phyloP scores from a whole-genome alignment of 2,329 filamentous ascomycete genomes.

The Diaporthe nobilis region DNA sequence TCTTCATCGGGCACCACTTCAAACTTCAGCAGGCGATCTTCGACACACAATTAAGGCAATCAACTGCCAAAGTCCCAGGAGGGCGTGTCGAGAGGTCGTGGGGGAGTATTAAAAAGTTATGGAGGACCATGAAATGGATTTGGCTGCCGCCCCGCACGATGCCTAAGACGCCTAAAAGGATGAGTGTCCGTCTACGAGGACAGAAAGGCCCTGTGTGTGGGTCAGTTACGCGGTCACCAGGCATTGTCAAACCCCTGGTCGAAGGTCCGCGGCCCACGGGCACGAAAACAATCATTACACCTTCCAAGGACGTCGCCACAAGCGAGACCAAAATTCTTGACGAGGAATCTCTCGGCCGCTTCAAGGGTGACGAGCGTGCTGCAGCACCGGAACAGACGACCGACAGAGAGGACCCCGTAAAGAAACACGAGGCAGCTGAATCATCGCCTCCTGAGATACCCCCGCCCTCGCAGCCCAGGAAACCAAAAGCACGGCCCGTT shows the following conservation, averaged over 20 bases:
- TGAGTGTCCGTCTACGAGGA: not conserved
- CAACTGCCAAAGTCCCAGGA: too few relatives aligned
- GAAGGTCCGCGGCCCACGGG: not conserved
- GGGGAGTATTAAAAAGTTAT: not conserved
- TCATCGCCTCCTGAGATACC: not conserved
- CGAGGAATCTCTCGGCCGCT: not conserved
- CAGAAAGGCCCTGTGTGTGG: not conserved
- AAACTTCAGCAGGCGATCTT: not conserved
- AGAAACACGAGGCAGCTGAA: not conserved
- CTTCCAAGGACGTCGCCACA: not conserved
- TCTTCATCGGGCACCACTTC: conserved; percentile 36
- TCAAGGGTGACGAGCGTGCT: not conserved
- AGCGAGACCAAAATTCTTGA: not conserved
- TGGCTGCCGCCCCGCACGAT: not conserved
- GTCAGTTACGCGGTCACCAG: not conserved
- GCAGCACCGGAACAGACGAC: not conserved
- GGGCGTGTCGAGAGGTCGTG: not conserved
- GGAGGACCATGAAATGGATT: not conserved
- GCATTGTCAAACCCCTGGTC: not conserved
- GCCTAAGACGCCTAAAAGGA: too few relatives aligned
- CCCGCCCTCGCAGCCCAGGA: not conserved
- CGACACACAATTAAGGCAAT: not conserved
- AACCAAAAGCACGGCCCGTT: not conserved
- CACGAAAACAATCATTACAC: not conserved
- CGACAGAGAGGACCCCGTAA: not conserved